phyloP scores from a whole-genome alignment of 2,329 filamentous ascomycete species.

The Epichloe festucae region DNA sequence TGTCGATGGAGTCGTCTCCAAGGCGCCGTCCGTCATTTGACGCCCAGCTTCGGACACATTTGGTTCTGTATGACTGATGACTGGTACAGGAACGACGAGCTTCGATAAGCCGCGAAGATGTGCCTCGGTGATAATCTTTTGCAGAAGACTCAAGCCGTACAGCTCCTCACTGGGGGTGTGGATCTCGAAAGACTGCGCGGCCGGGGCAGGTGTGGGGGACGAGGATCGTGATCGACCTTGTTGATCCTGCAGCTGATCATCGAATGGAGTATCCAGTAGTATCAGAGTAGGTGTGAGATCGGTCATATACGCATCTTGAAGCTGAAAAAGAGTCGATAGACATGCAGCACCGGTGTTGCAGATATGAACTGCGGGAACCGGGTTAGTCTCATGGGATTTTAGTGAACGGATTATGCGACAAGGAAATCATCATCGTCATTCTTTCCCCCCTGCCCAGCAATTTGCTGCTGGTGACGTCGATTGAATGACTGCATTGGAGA shows the following conservation, averaged over 20 bases:
- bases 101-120: constrained; percentile 43
- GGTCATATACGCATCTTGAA: constrained; percentile 38
- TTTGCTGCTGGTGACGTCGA: no score
- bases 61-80: constrained; percentile 30
- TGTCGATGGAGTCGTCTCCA: constrained; percentile 20
- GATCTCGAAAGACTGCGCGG: constrained; percentile 24
- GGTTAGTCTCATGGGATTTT: constrained; percentile 10
- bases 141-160: constrained; percentile 41
- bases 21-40: constrained; percentile 24
- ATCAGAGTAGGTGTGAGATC: constrained; percentile 44
- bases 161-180: constrained; percentile 33
- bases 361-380: constrained; percentile 32
- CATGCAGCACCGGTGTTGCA: constrained; percentile 41
- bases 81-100: constrained; percentile 41
- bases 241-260: constrained; percentile 30
- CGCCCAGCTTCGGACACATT: constrained; percentile 15
- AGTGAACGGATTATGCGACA: neutral
- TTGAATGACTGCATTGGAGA: neutral
- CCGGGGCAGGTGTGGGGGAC: constrained; percentile 30
- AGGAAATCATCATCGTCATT: no score
- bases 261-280: constrained; percentile 41
- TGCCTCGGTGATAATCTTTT: constrained; percentile 45
- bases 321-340: constrained; percentile 37
- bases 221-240: constrained; percentile 24
- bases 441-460: no score